Evolutionary conservation across 208 protist genomes (phyloP), one percentile per base, ranked within the genome.

Genomic region (Angomonas ambiguus): DNA sequence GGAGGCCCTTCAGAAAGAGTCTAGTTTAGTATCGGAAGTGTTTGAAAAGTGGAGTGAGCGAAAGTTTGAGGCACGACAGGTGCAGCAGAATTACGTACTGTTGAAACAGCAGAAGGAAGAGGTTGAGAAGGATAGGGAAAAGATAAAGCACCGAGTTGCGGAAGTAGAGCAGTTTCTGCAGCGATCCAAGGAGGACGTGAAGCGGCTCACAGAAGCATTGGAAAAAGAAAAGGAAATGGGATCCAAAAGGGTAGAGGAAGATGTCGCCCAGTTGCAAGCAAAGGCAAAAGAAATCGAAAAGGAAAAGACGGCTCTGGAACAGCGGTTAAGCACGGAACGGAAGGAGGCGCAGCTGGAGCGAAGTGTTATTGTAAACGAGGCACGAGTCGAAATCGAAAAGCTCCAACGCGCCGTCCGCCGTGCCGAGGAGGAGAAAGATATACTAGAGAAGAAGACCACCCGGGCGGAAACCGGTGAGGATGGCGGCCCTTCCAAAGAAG

Each of bases 191-290:
- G 56, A 30, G 2, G 65, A 70, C 38, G 60, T 55, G 30, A 42
- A 41, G 22, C 65, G 56, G 20, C 3, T 64, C 24, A 20, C 3
- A 1, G 35, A 59, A 11, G 65, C 30, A 33, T 22, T 59, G 8
- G 55, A 63, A 13, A 41, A 34, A 18, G 24, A 27, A 18, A 33
- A 5, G 31, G 18, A 34, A 8, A n/a, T 66, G 31, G 88, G 83
- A 20, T 78, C 85, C 1, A 75, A 86, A 56, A 81, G 88, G 33
- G 63, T 91, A 33, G 69, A 89, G 1, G 74, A 69, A 0, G 80
- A 88, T 62, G 56, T 94, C 1, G 83, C 90, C 30, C 63, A 64
- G 1, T n/a, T 91, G 48, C 76, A 84, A 63, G 25, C 61, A 28
- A 76, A 74, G 1, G 87, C 80, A 62, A 66, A 76, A n/a, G 65